A percentile compares a stretch with the other conserved stretches of the same genome.
Evolutionary conservation across 2,329 filamentous ascomycete species (phyloP).

Genomic region (Sarocladiaceae sp.): DNA sequence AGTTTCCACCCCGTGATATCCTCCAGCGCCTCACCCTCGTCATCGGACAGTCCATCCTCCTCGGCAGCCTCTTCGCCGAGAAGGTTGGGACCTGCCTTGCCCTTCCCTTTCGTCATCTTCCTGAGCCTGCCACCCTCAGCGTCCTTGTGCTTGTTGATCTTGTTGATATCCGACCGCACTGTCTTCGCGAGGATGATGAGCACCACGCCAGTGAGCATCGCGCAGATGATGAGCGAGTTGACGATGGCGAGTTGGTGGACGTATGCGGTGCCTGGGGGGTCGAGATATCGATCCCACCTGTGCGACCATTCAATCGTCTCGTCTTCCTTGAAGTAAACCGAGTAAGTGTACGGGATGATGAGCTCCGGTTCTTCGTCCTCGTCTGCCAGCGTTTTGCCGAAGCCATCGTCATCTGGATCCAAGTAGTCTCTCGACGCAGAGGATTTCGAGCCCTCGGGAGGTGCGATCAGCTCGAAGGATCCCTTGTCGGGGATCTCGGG

Average conservation of each 20-base stretch:
- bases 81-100: slow-evolving; percentile 43
- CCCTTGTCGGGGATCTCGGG: slow-evolving; percentile 45
- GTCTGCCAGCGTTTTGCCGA: slow-evolving; percentile 44
- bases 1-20: slow-evolving; percentile 86
- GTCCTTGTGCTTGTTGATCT: slow-evolving; percentile 59
- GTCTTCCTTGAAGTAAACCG: slow-evolving; percentile 83
- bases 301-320: slow-evolving; percentile 73
- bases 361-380: slow-evolving; percentile 59
- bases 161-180: slow-evolving; percentile 69
- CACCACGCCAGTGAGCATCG: slow-evolving; percentile 70
- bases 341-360: slow-evolving; percentile 79
- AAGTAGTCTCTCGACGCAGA: slow-evolving; percentile 24
- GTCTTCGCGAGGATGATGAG: slow-evolving; percentile 77
- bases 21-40: slow-evolving; percentile 57
- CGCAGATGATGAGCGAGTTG: slow-evolving; percentile 80
- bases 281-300: slow-evolving; percentile 86
- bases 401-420: background rate
- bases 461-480: slow-evolving; percentile 63
- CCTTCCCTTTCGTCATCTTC: slow-evolving; percentile 42
- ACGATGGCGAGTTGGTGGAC: slow-evolving; percentile 86
- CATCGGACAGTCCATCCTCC: slow-evolving; percentile 48
- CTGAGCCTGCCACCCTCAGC: slow-evolving; percentile 61
- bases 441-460: slow-evolving; percentile 48
- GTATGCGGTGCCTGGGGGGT: slow-evolving; percentile 69
- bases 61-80: slow-evolving; percentile 53